Base-by-base conservation (phyloP, 2,329 filamentous ascomycete species). In the Cladosporium sp. region DNA sequence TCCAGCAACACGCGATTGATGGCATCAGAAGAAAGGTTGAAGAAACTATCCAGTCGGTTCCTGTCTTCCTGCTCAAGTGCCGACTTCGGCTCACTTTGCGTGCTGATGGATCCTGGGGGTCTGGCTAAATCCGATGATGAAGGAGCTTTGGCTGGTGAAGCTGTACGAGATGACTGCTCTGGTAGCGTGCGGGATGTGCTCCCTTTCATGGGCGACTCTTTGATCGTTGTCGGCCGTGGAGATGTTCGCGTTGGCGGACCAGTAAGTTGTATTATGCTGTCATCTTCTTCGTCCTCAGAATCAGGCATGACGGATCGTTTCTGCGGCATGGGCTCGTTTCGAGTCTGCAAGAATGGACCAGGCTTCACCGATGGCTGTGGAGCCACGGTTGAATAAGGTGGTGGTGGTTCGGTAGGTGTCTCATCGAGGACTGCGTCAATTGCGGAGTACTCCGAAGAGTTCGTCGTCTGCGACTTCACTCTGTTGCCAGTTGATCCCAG, bases 301-400 rank as follows among this genome's bases (percentile, higher is more conserved):
- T 55, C 52, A 0, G 52, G 52, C 52, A 55, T 55, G 52, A 55
- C 39, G 9, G 20, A 13, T 6, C 52, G 40, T 20, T 55, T 25
- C 25, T 40, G 52, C 10, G 15, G 6, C 8, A 13, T 15, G 37
- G 40, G n/a, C n/a, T 24, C 47, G 9, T 25, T 25, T 9, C 34
- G 28, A 20, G 22, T 36, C 19, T 48, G 45, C 47, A 12, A 25
- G 6, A 7, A 36, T n/a, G 47, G 7, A 20, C 19, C 22, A 7
- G 9, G 15, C 6, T 19, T 32, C 37, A n/a, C 19, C 15, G 20
- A 20, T 56, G 24, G 52, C 24, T 17, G 57, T 13, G 66, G 70
- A n/a, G 70, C 68, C 24, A 75, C 67, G 0, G 75, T 78, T 2
- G 77, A 79, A 60, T 79, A 80, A 4, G 77, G 77, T 13, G 72